Evolutionary conservation across 345 rosid species (phyloP).

Genomic region (Corymbia maculata): DNA sequence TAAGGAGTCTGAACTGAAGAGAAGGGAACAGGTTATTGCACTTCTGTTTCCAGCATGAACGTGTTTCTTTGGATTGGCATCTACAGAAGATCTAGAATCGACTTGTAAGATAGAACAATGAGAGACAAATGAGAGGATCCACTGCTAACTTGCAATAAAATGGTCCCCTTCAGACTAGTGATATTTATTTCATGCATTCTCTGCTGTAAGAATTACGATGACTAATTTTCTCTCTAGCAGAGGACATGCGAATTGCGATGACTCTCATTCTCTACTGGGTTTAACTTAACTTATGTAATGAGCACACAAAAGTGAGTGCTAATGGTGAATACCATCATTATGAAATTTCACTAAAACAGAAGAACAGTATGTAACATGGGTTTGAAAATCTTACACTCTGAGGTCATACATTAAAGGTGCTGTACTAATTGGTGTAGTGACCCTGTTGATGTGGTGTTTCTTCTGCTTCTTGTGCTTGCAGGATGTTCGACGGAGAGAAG

Average conservation of each 20-base stretch:
- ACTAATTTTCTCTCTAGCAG: not conserved
- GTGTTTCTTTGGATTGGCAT: not conserved
- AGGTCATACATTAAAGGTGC: not conserved
- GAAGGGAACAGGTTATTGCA: constrained; percentile 70
- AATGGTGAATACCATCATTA: not conserved
- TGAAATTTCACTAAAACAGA: not conserved
- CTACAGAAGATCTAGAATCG: not conserved
- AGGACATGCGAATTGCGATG: not conserved
- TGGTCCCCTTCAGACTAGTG: not conserved
- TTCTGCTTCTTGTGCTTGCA: constrained; percentile 8
- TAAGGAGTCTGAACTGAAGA: constrained; percentile 88
- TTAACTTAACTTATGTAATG: not conserved
- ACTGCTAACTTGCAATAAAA: not conserved
- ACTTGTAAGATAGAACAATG: not conserved
- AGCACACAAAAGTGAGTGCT: not conserved
- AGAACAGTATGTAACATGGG: not conserved
- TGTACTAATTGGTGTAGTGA: not conserved
- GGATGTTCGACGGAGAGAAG: constrained; percentile 85
- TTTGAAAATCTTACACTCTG: not conserved
- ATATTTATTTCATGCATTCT: not conserved
- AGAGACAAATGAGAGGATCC: not conserved
- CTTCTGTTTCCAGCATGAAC: not conserved
- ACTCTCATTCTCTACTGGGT: not conserved
- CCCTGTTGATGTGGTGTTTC: not conserved
- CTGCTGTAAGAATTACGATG: not conserved